Evolutionary conservation across 1,139 yeast species (phyloP).

Genomic region (Nakaseomyces uthaithaninus): DNA sequence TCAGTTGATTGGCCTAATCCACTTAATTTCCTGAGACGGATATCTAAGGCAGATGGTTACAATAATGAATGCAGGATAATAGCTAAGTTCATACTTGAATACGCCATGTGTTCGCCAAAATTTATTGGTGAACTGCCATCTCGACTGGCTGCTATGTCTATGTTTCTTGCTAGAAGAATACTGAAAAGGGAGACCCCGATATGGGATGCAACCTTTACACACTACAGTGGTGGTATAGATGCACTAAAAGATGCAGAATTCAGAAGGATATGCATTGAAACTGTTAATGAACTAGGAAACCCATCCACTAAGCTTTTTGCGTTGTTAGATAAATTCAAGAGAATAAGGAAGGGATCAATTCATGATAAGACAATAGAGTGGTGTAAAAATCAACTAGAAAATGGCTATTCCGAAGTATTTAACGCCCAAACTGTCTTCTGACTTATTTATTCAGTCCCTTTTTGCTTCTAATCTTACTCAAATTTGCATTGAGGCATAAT

Average conservation of each 20-base stretch:
- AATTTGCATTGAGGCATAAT: too few species aligned
- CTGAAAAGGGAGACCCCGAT: constrained; percentile 44
- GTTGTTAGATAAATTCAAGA: constrained; percentile 23
- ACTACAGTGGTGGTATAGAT: constrained; percentile 67
- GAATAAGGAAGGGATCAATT: constrained; percentile 18
- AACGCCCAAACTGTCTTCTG: too few species aligned
- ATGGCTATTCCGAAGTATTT: constrained; percentile 5
- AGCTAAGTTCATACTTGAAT: constrained; percentile 82
- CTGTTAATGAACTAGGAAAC: constrained; percentile 24
- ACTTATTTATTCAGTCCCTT: too few species aligned
- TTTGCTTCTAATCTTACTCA: too few species aligned
- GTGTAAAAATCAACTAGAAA: constrained; percentile 10
- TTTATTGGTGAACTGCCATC: constrained; percentile 74
- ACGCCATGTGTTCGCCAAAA: constrained; percentile 67
- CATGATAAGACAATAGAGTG: constrained; percentile 16
- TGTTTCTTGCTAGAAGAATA: constrained; percentile 78
- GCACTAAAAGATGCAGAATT: constrained; percentile 17
- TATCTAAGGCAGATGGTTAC: constrained; percentile 90
- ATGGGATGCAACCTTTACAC: constrained; percentile 72
- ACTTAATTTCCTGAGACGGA: constrained; percentile 83
- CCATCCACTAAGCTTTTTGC: constrained; percentile 29
- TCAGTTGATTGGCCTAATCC: constrained; percentile 89
- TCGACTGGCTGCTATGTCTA: constrained; percentile 77
- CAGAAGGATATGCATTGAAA: constrained; percentile 16
- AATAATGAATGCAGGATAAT: constrained; percentile 82